These are phyloP conservation scores for Halophytophthora polymorphica DNA, from an alignment of 352 stramenopile species.

Conservation along the genomic window DNA sequence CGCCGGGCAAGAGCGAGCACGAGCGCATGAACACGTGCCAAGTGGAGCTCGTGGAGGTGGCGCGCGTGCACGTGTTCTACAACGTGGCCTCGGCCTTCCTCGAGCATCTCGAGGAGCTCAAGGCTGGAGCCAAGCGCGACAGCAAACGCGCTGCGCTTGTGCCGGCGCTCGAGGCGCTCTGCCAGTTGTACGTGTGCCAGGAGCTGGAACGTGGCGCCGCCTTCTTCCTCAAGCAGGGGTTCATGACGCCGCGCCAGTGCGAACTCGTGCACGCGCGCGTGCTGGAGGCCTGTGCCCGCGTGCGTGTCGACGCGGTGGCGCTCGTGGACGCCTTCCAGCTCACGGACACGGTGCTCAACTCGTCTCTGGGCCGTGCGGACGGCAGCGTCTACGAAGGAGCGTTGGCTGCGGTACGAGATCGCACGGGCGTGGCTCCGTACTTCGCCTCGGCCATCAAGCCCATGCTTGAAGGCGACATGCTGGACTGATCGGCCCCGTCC, in stretches of 20 bases:
- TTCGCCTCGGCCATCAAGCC: slow-evolving; percentile 57
- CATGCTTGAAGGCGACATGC: slow-evolving; percentile 48
- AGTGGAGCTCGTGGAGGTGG: slow-evolving; percentile 68
- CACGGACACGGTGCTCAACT: slow-evolving; percentile 69
- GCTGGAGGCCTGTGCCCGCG: slow-evolving; percentile 34
- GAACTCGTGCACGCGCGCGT: slow-evolving; percentile 44
- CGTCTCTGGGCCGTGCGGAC: slow-evolving; percentile 53
- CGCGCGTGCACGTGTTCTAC: slow-evolving; percentile 75
- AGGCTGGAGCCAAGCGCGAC: slow-evolving; percentile 11
- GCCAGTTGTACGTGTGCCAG: slow-evolving; percentile 72
- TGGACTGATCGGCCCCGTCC: slow-evolving; percentile 18
- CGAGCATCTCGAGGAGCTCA: slow-evolving; percentile 45
- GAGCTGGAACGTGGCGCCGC: slow-evolving; percentile 55
- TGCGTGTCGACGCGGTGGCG: slow-evolving; percentile 60
- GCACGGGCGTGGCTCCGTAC: slow-evolving; percentile 45
- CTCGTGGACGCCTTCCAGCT: slow-evolving; percentile 79
- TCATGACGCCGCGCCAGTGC: slow-evolving; percentile 52
- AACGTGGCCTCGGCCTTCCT: slow-evolving; percentile 63
- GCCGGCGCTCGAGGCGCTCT: slow-evolving; percentile 57
- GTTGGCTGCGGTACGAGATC: slow-evolving; percentile 36
- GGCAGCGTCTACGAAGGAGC: slow-evolving; percentile 76
- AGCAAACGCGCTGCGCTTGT: slow-evolving; percentile 23
- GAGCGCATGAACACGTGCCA: slow-evolving; percentile 68
- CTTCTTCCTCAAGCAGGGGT: slow-evolving; percentile 60
- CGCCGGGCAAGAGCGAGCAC: slow-evolving; percentile 23